phyloP scores from a whole-genome alignment of 108 stramenopile species.

The Pseudonitzschia multiseries region DNA sequence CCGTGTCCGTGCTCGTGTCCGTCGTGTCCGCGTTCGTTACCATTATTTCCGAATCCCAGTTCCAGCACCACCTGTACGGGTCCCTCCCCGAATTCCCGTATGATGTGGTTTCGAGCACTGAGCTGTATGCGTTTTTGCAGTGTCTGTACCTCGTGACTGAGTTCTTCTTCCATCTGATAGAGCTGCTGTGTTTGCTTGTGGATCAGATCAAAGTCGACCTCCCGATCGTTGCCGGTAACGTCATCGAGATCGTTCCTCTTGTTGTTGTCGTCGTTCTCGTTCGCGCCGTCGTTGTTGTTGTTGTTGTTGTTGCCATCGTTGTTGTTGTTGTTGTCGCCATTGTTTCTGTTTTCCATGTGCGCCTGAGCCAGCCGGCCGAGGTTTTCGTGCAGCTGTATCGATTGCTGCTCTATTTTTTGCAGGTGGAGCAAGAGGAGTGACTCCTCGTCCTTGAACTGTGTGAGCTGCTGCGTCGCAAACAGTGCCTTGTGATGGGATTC shows the following conservation, averaged over 20 bases:
- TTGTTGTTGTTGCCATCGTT: not conserved
- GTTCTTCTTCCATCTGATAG: conserved; percentile 43
- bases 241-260: conserved; percentile 17
- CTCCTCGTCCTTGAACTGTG: conserved; percentile 50
- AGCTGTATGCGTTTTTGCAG: conserved; percentile 49
- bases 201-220: conserved; percentile 32
- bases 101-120: conserved; percentile 37
- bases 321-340: not conserved
- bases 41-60: conserved; percentile 27
- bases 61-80: conserved; percentile 50
- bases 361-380: conserved; percentile 27
- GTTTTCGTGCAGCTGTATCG: conserved; percentile 48
- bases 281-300: not conserved
- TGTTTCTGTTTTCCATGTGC: not conserved
- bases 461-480: conserved; percentile 33
- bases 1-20: not conserved
- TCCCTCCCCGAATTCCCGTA: conserved; percentile 45
- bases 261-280: conserved; percentile 11
- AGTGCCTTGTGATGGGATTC: conserved; percentile 49
- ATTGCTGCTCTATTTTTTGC: conserved; percentile 47
- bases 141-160: conserved; percentile 39
- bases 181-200: conserved; percentile 34
- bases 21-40: not conserved
- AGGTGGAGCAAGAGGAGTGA: conserved; percentile 41
- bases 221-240: conserved; percentile 28